Conservation (phyloP, 805 yeast species). For the Candida namnaoensis region DNA sequence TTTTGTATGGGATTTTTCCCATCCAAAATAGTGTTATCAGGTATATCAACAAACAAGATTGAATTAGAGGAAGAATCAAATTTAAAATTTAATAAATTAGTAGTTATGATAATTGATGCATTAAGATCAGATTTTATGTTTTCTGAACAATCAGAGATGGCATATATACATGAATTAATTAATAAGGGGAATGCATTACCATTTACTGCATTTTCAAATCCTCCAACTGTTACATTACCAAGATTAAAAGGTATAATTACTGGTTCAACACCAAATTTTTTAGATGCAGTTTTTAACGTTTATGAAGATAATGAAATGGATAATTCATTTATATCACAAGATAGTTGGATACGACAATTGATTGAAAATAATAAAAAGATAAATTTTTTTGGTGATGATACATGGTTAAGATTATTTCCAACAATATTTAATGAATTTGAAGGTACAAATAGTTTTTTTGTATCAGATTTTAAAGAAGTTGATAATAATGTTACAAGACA, state of each 20-base stretch:
- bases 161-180: constrained; percentile 55
- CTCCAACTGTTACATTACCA: constrained; percentile 96
- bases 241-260: constrained; percentile 89
- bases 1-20: constrained; percentile 89
- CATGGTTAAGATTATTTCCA: constrained; percentile 92
- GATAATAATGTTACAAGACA: constrained; percentile 92
- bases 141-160: constrained; percentile 56
- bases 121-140: constrained; percentile 83
- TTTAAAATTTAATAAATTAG: constrained; percentile 54
- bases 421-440: constrained; percentile 55
- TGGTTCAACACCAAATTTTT: constrained; percentile 88
- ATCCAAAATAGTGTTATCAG: constrained; percentile 69
- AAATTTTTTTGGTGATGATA: constrained; percentile 94
- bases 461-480: constrained; percentile 90
- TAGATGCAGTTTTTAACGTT: constrained; percentile 89
- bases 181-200: constrained; percentile 69
- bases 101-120: constrained; percentile 89
- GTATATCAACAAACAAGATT: constrained; percentile 31
- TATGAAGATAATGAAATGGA: constrained; percentile 79
- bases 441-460: constrained; percentile 92
- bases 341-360: constrained; percentile 81
- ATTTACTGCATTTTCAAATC: constrained; percentile 84
- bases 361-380: constrained; percentile 26
- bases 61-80: constrained; percentile 21
- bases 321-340: constrained; percentile 57